Conservation (phyloP, 2,329 filamentous ascomycete genomes). For the Cordyceps fumosorosea region DNA sequence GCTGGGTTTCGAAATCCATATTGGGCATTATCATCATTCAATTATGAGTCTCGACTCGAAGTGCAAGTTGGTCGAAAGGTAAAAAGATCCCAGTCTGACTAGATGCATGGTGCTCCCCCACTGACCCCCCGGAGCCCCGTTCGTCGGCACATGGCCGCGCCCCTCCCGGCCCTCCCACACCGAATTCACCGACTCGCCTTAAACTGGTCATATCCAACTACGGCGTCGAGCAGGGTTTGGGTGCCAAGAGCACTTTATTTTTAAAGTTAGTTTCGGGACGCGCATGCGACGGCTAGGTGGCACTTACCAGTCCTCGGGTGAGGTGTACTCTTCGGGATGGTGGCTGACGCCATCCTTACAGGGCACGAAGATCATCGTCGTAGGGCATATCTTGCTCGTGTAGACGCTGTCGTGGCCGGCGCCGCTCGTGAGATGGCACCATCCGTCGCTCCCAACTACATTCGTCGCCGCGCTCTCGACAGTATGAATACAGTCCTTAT, state of each 20-base stretch:
- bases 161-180: background rate
- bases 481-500: slow-evolving; percentile 58
- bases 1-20: background rate
- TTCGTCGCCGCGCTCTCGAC: slow-evolving; percentile 51
- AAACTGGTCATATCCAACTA: slow-evolving; percentile 16
- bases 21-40: background rate
- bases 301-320: slow-evolving; percentile 26
- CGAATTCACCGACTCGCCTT: background rate
- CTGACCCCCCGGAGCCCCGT: background rate
- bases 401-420: slow-evolving; percentile 34
- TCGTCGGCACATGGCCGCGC: background rate
- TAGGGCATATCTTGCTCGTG: slow-evolving; percentile 26
- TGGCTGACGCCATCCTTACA: slow-evolving; percentile 32
- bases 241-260: slow-evolving; percentile 17
- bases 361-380: slow-evolving; percentile 34
- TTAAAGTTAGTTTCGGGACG: background rate
- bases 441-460: slow-evolving; percentile 41
- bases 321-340: slow-evolving; percentile 29
- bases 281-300: background rate
- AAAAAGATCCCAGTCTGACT: background rate
- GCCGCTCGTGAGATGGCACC: slow-evolving; percentile 29
- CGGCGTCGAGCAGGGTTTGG: slow-evolving; percentile 18
- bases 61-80: background rate
- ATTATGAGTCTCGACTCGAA: background rate
- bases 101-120: background rate